phyloP scores from a whole-genome alignment of 805 yeast species.

The Cyberlindnera mrakii region DNA sequence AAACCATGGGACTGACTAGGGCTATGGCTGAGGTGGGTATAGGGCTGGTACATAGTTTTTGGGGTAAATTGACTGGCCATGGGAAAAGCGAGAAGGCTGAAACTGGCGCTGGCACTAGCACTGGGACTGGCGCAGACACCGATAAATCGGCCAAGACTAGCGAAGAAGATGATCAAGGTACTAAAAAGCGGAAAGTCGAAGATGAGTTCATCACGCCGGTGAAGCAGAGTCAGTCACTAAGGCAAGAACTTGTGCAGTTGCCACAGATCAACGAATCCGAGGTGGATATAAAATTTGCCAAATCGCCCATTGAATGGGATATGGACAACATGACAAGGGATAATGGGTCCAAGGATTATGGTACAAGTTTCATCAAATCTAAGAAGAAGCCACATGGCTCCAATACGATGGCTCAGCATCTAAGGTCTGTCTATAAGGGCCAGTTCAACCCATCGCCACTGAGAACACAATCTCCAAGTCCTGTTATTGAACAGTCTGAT shows the following conservation, averaged over 20 bases:
- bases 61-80: neutral
- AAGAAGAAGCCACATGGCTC: constrained; percentile 15
- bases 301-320: constrained; percentile 21
- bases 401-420: constrained; percentile 21
- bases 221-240: constrained; percentile 2
- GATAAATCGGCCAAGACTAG: neutral
- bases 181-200: constrained; percentile 5
- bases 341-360: constrained; percentile 25
- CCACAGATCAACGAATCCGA: constrained; percentile 3
- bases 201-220: constrained; percentile 5
- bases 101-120: neutral
- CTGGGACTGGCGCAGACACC: neutral
- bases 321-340: constrained; percentile 3
- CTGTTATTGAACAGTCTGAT: constrained; percentile 7
- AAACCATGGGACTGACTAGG: constrained; percentile 7
- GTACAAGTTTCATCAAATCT: constrained; percentile 27
- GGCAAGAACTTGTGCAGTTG: neutral
- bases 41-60: neutral
- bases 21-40: neutral
- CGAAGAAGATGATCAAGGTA: neutral
- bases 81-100: neutral
- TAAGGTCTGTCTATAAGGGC: constrained; percentile 29
- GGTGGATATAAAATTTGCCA: constrained; percentile 13
- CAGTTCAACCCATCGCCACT: constrained; percentile 29
- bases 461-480: constrained; percentile 19